Percentiles rank a stretch among this genome's conserved stretches.
phyloP scores from a whole-genome alignment of 2,329 filamentous ascomycete genomes.

The Sporothrix protearum region DNA sequence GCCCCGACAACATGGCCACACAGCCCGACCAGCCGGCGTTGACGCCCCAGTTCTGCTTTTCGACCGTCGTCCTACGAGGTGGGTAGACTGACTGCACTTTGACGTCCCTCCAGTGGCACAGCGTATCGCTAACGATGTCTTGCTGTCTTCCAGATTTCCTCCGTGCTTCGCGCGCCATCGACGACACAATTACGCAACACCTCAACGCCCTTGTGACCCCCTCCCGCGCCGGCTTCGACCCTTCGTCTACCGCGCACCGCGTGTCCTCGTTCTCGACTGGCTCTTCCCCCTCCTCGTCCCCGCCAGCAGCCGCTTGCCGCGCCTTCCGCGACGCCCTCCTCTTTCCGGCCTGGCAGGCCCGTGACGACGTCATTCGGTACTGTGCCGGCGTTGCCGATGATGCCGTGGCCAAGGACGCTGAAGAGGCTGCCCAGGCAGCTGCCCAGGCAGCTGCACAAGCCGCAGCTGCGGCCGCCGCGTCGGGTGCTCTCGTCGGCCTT shows the following conservation, averaged over 20 bases:
- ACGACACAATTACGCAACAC: constrained; percentile 91
- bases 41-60: constrained; percentile 76
- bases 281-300: constrained; percentile 55
- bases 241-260: constrained; percentile 68
- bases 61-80: constrained; percentile 66
- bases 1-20: constrained; percentile 29
- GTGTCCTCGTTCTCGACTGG: constrained; percentile 53
- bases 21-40: constrained; percentile 45
- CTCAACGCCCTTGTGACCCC: constrained; percentile 86
- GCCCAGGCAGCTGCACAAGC: not conserved
- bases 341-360: constrained; percentile 82
- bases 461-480: not conserved
- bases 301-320: constrained; percentile 62
- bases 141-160: constrained; percentile 68
- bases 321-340: constrained; percentile 73
- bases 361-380: constrained; percentile 81
- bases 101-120: no score
- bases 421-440: not conserved
- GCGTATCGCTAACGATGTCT: not conserved
- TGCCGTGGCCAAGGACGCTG: constrained; percentile 60
- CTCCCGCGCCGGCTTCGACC: constrained; percentile 68
- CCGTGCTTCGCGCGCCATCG: constrained; percentile 78
- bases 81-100: constrained; percentile 29
- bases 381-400: constrained; percentile 72
- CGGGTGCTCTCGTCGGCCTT: not conserved